Percentiles rank a stretch among this genome's conserved stretches.
Conservation (phyloP, 768 basidiomycete genomes). For the Mrakia frigida region DNA sequence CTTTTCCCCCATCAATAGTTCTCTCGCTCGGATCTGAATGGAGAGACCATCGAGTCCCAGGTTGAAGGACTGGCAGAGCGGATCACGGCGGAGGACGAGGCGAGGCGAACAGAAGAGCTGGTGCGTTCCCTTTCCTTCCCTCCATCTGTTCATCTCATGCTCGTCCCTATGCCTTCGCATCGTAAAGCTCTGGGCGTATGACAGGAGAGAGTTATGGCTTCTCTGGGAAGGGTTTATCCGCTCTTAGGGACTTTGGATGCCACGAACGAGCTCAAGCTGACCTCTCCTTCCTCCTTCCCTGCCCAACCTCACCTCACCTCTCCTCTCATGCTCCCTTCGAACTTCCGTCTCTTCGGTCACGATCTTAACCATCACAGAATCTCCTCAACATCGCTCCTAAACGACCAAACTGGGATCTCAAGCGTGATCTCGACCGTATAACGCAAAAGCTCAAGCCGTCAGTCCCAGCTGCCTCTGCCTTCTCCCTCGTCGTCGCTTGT, state of each 20-base stretch:
- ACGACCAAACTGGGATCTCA: constrained; percentile 64
- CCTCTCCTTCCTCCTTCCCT: not conserved
- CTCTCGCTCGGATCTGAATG: constrained; percentile 11
- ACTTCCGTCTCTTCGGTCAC: not conserved
- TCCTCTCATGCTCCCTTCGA: not conserved
- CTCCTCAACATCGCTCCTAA: constrained; percentile 61
- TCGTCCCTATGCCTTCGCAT: not conserved
- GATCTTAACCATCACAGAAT: constrained; percentile 39
- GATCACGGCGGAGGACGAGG: constrained; percentile 30
- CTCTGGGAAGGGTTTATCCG: no score
- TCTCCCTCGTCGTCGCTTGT: no score
- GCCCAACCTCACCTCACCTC: not conserved
- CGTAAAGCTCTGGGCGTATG: not conserved
- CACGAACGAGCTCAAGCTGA: not conserved
- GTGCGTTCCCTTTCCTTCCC: constrained; percentile 9
- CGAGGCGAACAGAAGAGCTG: constrained; percentile 27
- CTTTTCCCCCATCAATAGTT: constrained; percentile 10
- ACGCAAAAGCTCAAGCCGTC: constrained; percentile 25
- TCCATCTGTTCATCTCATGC: not conserved
- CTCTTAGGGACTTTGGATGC: no score
- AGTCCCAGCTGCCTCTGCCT: no score
- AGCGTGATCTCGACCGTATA: constrained; percentile 55
- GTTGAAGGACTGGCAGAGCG: constrained; percentile 29
- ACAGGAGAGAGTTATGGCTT: no score
- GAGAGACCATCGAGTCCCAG: constrained; percentile 28